phyloP scores from a whole-genome alignment of 2,329 filamentous ascomycete genomes.

The Ophiostoma australiae region DNA sequence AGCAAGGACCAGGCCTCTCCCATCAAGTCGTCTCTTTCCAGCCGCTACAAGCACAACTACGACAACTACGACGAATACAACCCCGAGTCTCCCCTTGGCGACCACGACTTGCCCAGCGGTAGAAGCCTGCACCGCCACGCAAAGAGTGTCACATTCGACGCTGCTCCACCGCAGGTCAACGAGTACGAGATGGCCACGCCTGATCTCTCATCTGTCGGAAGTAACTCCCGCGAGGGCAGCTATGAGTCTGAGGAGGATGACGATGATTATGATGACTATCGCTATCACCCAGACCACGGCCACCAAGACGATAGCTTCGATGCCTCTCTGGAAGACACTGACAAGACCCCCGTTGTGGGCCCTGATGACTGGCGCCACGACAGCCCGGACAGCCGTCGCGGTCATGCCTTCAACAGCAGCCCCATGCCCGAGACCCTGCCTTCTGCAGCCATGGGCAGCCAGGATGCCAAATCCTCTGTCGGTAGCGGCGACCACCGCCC shows the following conservation, averaged over 20 bases:
- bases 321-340: slow-evolving; percentile 87
- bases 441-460: slow-evolving; percentile 47
- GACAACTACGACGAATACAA: slow-evolving; percentile 67
- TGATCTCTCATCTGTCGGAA: slow-evolving; percentile 86
- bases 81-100: slow-evolving; percentile 56
- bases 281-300: slow-evolving; percentile 51
- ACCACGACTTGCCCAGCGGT: slow-evolving; percentile 58
- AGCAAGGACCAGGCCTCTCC: slow-evolving; percentile 72
- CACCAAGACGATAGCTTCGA: slow-evolving; percentile 86
- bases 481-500: slow-evolving; percentile 76
- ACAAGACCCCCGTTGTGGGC: slow-evolving; percentile 96
- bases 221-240: slow-evolving; percentile 86
- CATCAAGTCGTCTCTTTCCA: slow-evolving; percentile 80
- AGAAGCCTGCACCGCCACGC: slow-evolving; percentile 73
- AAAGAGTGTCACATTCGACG: slow-evolving; percentile 97
- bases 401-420: slow-evolving; percentile 65
- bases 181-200: slow-evolving; percentile 98
- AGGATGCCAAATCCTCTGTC: slow-evolving; percentile 64
- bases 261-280: slow-evolving; percentile 57
- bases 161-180: slow-evolving; percentile 86
- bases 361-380: slow-evolving; percentile 92
- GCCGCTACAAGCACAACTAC: slow-evolving; percentile 61
- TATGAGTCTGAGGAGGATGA: slow-evolving; percentile 79
- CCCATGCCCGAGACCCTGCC: slow-evolving; percentile 56
- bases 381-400: slow-evolving; percentile 41